A percentile compares a stretch with the other conserved stretches of the same genome.
These are phyloP conservation scores for Penicillium chermesinum DNA, from an alignment of 495 filamentous ascomycete species.

Conservation along the genomic window DNA sequence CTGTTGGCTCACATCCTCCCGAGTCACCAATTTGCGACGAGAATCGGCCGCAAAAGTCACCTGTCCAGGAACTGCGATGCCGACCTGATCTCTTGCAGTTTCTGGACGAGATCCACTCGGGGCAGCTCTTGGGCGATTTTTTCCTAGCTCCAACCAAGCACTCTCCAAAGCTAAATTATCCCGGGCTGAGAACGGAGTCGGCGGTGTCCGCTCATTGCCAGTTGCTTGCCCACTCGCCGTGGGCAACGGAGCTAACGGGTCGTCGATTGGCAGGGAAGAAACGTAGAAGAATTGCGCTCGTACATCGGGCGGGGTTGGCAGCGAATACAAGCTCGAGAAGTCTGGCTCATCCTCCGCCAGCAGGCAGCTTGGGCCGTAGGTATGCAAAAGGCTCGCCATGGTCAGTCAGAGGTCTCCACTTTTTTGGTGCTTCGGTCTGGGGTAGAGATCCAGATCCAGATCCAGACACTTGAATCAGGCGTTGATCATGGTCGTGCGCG, in stretches of 20 bases:
- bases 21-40: constrained; percentile 20
- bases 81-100: constrained; percentile 30
- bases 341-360: constrained; percentile 37
- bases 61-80: constrained; percentile 41
- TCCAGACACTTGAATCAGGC: constrained; percentile 16
- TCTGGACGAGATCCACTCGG: constrained; percentile 26
- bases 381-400: constrained; percentile 49
- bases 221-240: constrained; percentile 47
- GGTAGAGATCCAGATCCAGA: constrained; percentile 6
- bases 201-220: constrained; percentile 47
- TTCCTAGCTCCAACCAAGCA: constrained; percentile 59
- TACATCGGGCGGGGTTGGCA: constrained; percentile 39
- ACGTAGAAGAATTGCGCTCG: constrained; percentile 77
- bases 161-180: constrained; percentile 71
- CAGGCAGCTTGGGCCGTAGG: constrained; percentile 50
- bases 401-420: constrained; percentile 10
- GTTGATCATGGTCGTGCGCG: constrained; percentile 15
- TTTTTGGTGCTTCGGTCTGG: constrained; percentile 7
- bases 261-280: constrained; percentile 72
- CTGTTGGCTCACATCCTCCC: constrained; percentile 21
- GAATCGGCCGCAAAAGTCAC: constrained; percentile 31
- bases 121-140: constrained; percentile 27
- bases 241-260: constrained; percentile 67
- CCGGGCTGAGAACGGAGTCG: constrained; percentile 70
- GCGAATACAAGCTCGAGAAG: constrained; percentile 29